Evolutionary conservation across 2,329 filamentous ascomycete genomes (phyloP).

Genomic region (Arthrobotrys megalospora): DNA sequence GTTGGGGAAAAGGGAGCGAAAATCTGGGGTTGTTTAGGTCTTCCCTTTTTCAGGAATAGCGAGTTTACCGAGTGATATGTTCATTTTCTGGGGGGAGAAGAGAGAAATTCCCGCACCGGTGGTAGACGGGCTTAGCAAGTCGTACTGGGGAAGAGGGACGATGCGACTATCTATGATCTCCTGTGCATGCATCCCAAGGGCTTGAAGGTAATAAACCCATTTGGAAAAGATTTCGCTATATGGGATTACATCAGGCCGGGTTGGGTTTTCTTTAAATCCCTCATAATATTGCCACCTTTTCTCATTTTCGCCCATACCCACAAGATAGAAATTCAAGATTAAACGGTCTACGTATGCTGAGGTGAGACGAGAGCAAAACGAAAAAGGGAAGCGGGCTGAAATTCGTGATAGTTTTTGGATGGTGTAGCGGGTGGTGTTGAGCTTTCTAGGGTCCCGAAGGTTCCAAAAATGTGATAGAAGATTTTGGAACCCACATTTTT

Average conservation of each 20-base stretch:
- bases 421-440: conserved; percentile 58
- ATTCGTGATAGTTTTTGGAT: conserved; percentile 34
- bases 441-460: conserved; percentile 41
- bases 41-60: conserved; percentile 51
- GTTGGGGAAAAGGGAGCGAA: conserved; percentile 14
- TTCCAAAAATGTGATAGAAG: conserved; percentile 55
- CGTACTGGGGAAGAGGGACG: neutral
- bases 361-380: conserved; percentile 42
- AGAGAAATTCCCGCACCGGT: conserved; percentile 47
- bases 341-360: conserved; percentile 33
- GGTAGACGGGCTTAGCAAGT: conserved; percentile 36
- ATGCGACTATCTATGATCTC: conserved; percentile 19
- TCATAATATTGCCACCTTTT: conserved; percentile 22
- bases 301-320: neutral
- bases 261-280: conserved; percentile 7
- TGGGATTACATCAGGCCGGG: conserved; percentile 17
- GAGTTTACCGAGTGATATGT: conserved; percentile 37
- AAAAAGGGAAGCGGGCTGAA: conserved; percentile 23
- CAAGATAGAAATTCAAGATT: conserved; percentile 9
- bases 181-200: conserved; percentile 22
- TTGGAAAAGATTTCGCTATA: conserved; percentile 18
- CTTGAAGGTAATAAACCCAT: conserved; percentile 27
- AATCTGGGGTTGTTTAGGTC: conserved; percentile 41
- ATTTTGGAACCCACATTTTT: conserved; percentile 11
- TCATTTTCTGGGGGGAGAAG: conserved; percentile 9